Evolutionary conservation across 176 grass and related monocot species (phyloP).

Genomic region (Aegilops bicornis): DNA sequence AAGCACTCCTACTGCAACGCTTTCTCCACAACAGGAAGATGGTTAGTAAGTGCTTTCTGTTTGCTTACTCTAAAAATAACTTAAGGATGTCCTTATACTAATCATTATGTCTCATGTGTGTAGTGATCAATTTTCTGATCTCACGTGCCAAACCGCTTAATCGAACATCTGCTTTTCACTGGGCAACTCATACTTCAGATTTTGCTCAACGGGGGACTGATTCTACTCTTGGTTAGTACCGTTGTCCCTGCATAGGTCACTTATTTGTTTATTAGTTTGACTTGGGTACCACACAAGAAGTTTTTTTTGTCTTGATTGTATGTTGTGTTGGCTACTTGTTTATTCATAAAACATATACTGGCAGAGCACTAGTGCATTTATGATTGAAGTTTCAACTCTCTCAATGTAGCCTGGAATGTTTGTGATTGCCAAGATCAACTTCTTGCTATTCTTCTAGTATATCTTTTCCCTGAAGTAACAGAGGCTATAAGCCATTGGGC

Average conservation of each 20-base stretch:
- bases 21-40: constrained; percentile 1
- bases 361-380: background rate
- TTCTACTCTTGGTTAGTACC: constrained; percentile 19
- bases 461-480: background rate
- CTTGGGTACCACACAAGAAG: background rate
- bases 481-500: background rate
- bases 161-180: background rate
- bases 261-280: constrained; percentile 4
- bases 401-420: background rate
- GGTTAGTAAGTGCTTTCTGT: constrained; percentile 16
- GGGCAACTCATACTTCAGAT: background rate
- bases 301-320: background rate
- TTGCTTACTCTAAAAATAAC: constrained; percentile 7
- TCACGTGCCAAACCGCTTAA: background rate
- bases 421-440: background rate
- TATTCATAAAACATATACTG: background rate
- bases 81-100: constrained; percentile 1
- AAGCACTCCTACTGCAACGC: background rate
- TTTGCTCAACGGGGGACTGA: background rate
- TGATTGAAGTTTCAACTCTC: background rate
- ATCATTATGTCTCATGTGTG: constrained; percentile 3
- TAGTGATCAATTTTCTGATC: constrained; percentile 11
- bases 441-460: background rate
- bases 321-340: background rate
- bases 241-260: background rate